These are phyloP conservation scores for Microthyrium microscopicum DNA, from an alignment of 2,329 filamentous ascomycete genomes.

Conservation along the genomic window DNA sequence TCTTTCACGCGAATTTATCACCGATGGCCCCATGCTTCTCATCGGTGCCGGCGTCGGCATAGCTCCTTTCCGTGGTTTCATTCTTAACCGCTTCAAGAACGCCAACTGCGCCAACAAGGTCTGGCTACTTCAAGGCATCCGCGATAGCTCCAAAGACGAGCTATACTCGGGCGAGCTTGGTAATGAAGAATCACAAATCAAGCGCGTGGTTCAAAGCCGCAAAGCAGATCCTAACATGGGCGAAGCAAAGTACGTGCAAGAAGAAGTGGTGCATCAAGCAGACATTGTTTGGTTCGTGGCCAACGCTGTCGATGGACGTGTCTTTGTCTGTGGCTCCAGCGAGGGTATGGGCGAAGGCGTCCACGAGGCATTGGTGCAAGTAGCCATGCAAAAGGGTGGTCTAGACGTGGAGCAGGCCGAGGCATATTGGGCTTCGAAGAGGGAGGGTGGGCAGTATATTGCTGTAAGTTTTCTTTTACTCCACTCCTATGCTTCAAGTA, in stretches of 20 bases:
- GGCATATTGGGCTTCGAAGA: conserved; percentile 85
- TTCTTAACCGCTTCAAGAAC: conserved; percentile 81
- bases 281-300: conserved; percentile 98
- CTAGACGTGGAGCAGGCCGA: conserved; percentile 65
- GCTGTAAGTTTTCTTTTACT: conserved; percentile 34
- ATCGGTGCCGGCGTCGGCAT: conserved; percentile 95
- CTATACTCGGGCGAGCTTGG: conserved; percentile 95
- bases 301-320: conserved; percentile 85
- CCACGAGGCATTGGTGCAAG: conserved; percentile 69
- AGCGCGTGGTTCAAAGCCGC: conserved; percentile 32
- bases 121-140: conserved; percentile 85
- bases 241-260: conserved; percentile 84
- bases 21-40: conserved; percentile 91
- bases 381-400: conserved; percentile 85
- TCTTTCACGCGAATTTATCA: conserved; percentile 75
- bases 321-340: conserved; percentile 91
- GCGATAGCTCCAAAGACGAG: conserved; percentile 89
- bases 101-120: conserved; percentile 97
- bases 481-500: neutral
- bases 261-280: conserved; percentile 78
- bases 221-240: conserved; percentile 42
- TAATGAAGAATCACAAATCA: conserved; percentile 52
- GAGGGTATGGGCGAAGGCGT: conserved; percentile 98
- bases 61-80: conserved; percentile 93
- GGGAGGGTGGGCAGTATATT: conserved; percentile 86